phyloP scores from a whole-genome alignment of 257 asterid genomes.

The Fraxinus excelsior region DNA sequence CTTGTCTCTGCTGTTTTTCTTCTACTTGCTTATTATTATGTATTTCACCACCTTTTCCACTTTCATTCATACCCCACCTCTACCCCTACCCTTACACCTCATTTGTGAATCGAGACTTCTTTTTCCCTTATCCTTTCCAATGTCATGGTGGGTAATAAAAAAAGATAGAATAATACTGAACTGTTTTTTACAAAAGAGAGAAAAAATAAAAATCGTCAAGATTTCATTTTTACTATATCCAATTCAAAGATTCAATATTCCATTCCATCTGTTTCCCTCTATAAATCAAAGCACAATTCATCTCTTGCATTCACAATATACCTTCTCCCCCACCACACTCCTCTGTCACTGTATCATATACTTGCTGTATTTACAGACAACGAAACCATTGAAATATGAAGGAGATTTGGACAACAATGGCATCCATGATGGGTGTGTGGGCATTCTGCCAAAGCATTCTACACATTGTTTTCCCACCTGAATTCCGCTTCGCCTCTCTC shows the following conservation, averaged over 20 bases:
- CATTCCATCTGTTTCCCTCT: neutral
- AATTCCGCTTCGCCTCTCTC: slow-evolving; percentile 15
- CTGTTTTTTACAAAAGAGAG: too few species aligned
- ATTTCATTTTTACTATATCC: neutral
- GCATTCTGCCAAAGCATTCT: slow-evolving; percentile 16
- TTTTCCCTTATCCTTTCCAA: neutral
- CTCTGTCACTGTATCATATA: neutral
- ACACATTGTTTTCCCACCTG: slow-evolving; percentile 1
- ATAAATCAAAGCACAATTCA: neutral
- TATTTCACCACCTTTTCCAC: too few species aligned
- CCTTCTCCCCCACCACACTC: neutral
- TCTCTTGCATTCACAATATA: neutral
- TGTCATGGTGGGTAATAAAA: neutral
- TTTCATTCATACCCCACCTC: too few species aligned
- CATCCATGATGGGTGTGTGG: slow-evolving; percentile 15
- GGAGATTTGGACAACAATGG: slow-evolving; percentile 16
- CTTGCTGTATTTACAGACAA: neutral
- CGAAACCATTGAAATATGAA: slow-evolving; percentile 3
- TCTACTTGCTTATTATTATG: neutral
- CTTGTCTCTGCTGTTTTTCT: neutral
- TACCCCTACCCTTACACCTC: too few species aligned
- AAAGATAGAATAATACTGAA: too few species aligned
- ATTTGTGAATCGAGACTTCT: neutral
- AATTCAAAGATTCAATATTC: neutral
- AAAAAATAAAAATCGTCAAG: too few species aligned